phyloP scores from a whole-genome alignment of 2,329 filamentous ascomycete genomes.

The Pseudocercospora eumusae region DNA sequence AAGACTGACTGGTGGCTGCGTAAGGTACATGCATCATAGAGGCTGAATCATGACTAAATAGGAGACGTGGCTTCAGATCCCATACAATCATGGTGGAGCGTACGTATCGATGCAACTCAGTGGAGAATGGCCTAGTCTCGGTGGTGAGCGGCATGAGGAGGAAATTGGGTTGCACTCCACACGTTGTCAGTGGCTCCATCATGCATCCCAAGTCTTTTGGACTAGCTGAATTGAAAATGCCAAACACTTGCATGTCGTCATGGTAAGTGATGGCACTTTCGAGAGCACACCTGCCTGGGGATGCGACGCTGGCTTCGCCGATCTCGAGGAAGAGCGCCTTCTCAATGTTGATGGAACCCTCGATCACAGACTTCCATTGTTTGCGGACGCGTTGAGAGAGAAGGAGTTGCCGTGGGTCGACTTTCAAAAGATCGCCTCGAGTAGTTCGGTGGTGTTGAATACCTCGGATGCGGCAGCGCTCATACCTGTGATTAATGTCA shows the following conservation, averaged over 20 bases:
- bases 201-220: neutral
- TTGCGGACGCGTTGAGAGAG: neutral
- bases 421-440: neutral
- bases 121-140: neutral
- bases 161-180: neutral
- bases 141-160: neutral
- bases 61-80: neutral
- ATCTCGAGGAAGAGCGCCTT: slow-evolving; percentile 1
- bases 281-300: neutral
- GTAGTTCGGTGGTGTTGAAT: slow-evolving; percentile 8
- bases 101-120: neutral
- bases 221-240: no score
- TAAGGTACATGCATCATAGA: slow-evolving; percentile 8
- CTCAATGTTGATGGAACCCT: neutral
- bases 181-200: no score
- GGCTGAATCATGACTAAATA: neutral
- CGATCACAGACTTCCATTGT: neutral
- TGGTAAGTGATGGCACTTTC: neutral
- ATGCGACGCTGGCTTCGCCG: neutral
- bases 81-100: neutral
- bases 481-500: neutral
- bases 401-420: neutral
- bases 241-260: neutral
- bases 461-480: slow-evolving; percentile 1
- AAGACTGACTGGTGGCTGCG: neutral